Evolutionary conservation across 352 stramenopile species (phyloP).

Genomic region (Pythium graminicola): DNA sequence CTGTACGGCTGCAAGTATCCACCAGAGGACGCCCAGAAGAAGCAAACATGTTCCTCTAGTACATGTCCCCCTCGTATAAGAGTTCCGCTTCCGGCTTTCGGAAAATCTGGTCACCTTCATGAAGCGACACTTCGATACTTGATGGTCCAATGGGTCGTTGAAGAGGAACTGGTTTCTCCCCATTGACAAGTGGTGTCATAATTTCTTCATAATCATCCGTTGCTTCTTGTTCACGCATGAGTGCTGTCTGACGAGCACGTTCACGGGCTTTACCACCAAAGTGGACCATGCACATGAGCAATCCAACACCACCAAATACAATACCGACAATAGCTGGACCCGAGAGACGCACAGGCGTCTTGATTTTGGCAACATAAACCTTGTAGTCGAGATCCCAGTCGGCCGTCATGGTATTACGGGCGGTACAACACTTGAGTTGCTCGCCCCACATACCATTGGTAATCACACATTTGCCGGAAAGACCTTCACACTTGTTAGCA

Average conservation of each 20-base stretch:
- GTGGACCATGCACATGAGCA: conserved; percentile 78
- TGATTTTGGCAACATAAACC: conserved; percentile 49
- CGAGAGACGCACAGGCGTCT: conserved; percentile 48
- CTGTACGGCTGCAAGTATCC: conserved; percentile 6
- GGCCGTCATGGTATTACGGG: conserved; percentile 36
- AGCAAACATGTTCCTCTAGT: conserved; percentile 34
- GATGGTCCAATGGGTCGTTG: conserved; percentile 57
- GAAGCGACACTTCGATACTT: conserved; percentile 72
- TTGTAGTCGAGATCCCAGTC: conserved; percentile 73
- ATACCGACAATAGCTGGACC: conserved; percentile 69
- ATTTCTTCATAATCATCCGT: conserved; percentile 89
- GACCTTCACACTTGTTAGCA: conserved; percentile 67
- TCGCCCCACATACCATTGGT: conserved; percentile 82
- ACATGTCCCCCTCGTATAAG: conserved; percentile 88
- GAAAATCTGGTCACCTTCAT: conserved; percentile 87
- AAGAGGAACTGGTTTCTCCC: conserved; percentile 58
- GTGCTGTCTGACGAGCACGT: conserved; percentile 68
- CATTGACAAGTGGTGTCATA: conserved; percentile 82
- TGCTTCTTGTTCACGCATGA: conserved; percentile 84
- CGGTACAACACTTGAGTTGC: conserved; percentile 78
- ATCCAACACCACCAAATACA: conserved; percentile 73
- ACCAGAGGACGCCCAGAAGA: conserved; percentile 5
- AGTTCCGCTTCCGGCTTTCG: conserved; percentile 75
- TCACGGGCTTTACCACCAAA: conserved; percentile 79
- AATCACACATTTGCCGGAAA: conserved; percentile 72